Base-by-base conservation (phyloP, 139 green algal genomes). In the Chlamydomonas incerta region DNA sequence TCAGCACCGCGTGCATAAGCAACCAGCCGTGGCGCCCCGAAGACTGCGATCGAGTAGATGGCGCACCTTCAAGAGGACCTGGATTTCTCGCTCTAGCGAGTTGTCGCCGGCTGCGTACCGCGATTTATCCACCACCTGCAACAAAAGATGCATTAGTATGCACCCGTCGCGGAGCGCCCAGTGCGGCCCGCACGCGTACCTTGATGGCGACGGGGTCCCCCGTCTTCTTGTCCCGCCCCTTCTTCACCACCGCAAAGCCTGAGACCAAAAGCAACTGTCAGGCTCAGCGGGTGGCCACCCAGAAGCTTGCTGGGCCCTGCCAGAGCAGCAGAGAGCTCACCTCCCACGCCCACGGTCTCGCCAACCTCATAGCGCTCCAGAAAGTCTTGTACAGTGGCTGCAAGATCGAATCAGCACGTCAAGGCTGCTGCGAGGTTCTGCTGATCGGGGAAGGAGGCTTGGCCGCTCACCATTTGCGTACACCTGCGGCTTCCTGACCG, bases 231-330 rank as follows among this genome's bases (percentile, higher is more conserved):
- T 96, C 93, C 23, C 87, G 87, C n/a, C 94, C 93, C 66, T 92
- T 93, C 82, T 96, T 96, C 29, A 96, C 94, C 13, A 96, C 94
- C 58, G 94, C 93, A 86, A 95, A 96, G 23, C 94, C 94, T 96
- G 89, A n/a, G 57, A 41, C 3, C 63, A 50, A 13, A 69, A 69
- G 52, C 34, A 26, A 8, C 28, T 28, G 67, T 29, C 33, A 57
- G 34, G 34, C 55, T 72, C 82, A 50, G 55, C 55, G 55, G 18
- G 8, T 60, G 55, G 55, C 55, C 20, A 24, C 55, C 17, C 18
- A 60, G 55, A 60, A 2, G 31, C 60, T 66, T 10, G 10, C 52
- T 77, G 63, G 29, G 37, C 62, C 72, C 33, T 50, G 26, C 72
- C 28, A 23, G 37, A 23, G 37, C 28, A 69, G 68, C 17, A 18